Evolutionary conservation across 192 early-diverging fungal genomes (phyloP).

Genomic region (Coemansia sp.): DNA sequence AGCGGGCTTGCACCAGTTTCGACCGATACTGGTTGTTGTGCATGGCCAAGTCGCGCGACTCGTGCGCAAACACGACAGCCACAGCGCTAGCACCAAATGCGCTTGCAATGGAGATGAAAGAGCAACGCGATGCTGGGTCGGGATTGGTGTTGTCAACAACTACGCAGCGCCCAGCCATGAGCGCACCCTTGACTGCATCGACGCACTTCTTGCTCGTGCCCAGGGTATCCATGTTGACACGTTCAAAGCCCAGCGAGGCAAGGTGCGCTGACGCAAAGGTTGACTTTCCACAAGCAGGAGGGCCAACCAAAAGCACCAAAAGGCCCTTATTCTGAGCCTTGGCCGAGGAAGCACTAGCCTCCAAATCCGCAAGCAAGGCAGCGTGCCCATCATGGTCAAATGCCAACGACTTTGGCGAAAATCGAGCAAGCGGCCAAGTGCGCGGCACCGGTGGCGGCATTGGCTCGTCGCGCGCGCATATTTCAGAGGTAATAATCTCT

Average conservation of each 20-base stretch:
- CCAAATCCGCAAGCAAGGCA: slow-evolving; percentile 17
- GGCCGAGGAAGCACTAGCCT: slow-evolving; percentile 17
- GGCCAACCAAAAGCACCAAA: slow-evolving; percentile 73
- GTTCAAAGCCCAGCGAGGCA: slow-evolving; percentile 59
- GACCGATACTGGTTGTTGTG: slow-evolving; percentile 80
- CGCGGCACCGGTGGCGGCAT: slow-evolving; percentile 18
- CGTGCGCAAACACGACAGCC: slow-evolving; percentile 53
- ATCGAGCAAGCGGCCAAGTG: slow-evolving; percentile 5
- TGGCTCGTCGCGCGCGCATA: slow-evolving; percentile 13
- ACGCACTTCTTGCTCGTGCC: slow-evolving; percentile 76
- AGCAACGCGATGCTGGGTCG: slow-evolving; percentile 52
- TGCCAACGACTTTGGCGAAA: slow-evolving; percentile 1
- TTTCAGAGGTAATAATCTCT: slow-evolving; percentile 61
- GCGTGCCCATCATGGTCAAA: not conserved
- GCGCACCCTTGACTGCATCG: slow-evolving; percentile 47
- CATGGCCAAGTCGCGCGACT: slow-evolving; percentile 63
- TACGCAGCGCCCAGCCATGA: slow-evolving; percentile 55
- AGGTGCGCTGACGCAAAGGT: slow-evolving; percentile 65
- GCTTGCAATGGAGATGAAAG: slow-evolving; percentile 65
- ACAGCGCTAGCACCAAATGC: slow-evolving; percentile 11
- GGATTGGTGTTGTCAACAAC: slow-evolving; percentile 87
- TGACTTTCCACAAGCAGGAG: slow-evolving; percentile 81
- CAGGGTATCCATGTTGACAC: slow-evolving; percentile 80
- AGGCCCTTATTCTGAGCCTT: slow-evolving; percentile 33
- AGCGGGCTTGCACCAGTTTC: slow-evolving; percentile 33